Conservation (phyloP, 805 yeast species). For the Yamadazyma philogaea region DNA sequence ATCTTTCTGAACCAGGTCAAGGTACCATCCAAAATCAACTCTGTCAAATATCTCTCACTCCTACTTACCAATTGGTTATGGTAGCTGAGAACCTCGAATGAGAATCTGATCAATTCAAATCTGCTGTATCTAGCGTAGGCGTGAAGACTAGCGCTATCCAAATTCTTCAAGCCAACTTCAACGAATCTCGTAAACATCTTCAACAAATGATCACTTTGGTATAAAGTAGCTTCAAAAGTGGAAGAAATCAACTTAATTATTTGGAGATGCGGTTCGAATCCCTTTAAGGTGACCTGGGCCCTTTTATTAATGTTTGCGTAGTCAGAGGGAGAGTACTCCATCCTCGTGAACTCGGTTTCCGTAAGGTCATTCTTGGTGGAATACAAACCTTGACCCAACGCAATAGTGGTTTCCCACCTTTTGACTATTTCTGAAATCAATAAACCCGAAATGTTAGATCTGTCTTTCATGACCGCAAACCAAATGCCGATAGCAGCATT, state of each 20-base stretch:
- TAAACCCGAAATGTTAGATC: conserved; percentile 54
- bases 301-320: conserved; percentile 52
- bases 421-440: conserved; percentile 66
- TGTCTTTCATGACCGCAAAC: conserved; percentile 72
- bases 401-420: conserved; percentile 67
- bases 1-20: conserved; percentile 74
- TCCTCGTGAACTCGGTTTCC: conserved; percentile 60
- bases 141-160: conserved; percentile 66
- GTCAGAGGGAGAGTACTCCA: conserved; percentile 90
- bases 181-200: conserved; percentile 64
- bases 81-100: conserved; percentile 59
- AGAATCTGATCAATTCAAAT: conserved; percentile 68
- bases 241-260: conserved; percentile 69
- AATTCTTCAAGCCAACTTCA: conserved; percentile 50
- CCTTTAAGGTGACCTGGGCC: conserved; percentile 46
- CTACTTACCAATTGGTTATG: conserved; percentile 52
- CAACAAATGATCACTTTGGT: conserved; percentile 66
- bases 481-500: conserved; percentile 71
- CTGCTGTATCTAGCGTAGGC: conserved; percentile 76
- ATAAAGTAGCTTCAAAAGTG: conserved; percentile 73
- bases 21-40: conserved; percentile 58
- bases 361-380: conserved; percentile 51
- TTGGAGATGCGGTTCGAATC: conserved; percentile 64
- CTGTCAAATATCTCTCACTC: conserved; percentile 43
- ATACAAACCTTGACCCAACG: conserved; percentile 60